Evolutionary conservation across 805 yeast genomes (phyloP).

Genomic region (Huiozyma naganishii): DNA sequence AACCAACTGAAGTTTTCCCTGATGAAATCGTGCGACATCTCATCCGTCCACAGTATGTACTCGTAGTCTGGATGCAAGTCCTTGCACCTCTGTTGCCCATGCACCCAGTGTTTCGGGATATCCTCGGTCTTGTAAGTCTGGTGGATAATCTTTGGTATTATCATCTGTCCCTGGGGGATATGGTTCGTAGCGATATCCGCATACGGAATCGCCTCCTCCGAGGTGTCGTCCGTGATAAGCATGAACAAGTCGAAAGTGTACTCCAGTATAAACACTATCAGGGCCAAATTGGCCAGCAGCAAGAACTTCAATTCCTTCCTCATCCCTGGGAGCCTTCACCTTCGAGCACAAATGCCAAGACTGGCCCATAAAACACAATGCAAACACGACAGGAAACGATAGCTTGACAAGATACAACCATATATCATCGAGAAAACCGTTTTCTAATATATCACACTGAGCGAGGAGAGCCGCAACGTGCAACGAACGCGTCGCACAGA

Average conservation of each 20-base stretch:
- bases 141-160: constrained; percentile 83
- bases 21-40: constrained; percentile 67
- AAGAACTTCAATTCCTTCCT: constrained; percentile 54
- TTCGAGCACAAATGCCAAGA: too few species aligned
- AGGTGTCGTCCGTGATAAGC: constrained; percentile 56
- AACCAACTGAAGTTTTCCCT: constrained; percentile 81
- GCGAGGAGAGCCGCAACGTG: too few species aligned
- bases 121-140: constrained; percentile 77
- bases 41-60: constrained; percentile 84
- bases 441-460: too few species aligned
- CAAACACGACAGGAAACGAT: too few species aligned
- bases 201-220: constrained; percentile 46
- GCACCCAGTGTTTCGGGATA: constrained; percentile 71
- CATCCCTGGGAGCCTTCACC: constrained; percentile 27
- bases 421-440: too few species aligned
- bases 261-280: constrained; percentile 43
- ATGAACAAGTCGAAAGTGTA: constrained; percentile 61
- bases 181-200: constrained; percentile 36
- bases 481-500: too few species aligned
- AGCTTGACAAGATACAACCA: too few species aligned
- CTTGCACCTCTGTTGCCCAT: constrained; percentile 63
- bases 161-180: constrained; percentile 14
- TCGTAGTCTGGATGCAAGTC: constrained; percentile 78
- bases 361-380: too few species aligned
- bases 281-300: constrained; percentile 42